Percentiles rank a stretch among this genome's conserved stretches.
Evolutionary conservation across 2,329 filamentous ascomycete species (phyloP).

Genomic region (Pseudocercospora eumusae): DNA sequence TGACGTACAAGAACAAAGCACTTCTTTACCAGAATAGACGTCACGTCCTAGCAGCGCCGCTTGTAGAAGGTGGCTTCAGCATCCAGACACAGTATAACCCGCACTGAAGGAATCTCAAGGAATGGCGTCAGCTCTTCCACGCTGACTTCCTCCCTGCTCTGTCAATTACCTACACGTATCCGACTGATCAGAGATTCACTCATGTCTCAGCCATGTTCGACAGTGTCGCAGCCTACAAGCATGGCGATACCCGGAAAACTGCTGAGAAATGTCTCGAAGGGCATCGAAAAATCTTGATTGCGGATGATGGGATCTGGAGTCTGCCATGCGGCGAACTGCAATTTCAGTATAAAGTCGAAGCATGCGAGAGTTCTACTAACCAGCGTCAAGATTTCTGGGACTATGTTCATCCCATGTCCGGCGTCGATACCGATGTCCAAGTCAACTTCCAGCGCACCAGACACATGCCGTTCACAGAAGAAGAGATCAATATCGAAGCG

Average conservation of each 20-base stretch:
- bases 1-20: neutral
- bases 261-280: slow-evolving; percentile 1
- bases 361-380: too few relatives aligned
- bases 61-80: neutral
- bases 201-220: neutral
- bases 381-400: too few relatives aligned
- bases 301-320: neutral
- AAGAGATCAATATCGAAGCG: too few relatives aligned
- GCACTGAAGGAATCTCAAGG: slow-evolving; percentile 5
- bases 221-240: neutral
- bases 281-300: slow-evolving; percentile 1
- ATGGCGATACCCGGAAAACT: neutral
- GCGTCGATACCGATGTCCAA: too few relatives aligned
- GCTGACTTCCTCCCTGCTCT: neutral
- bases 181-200: neutral
- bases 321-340: neutral
- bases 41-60: neutral
- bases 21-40: neutral
- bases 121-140: slow-evolving; percentile 4
- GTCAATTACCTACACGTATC: neutral
- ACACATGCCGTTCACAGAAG: too few relatives aligned
- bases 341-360: too few relatives aligned
- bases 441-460: too few relatives aligned
- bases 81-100: neutral
- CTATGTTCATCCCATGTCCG: too few relatives aligned